Evolutionary conservation across 768 basidiomycete genomes (phyloP).

Genomic region (Lepiota brunneoincarnata): DNA sequence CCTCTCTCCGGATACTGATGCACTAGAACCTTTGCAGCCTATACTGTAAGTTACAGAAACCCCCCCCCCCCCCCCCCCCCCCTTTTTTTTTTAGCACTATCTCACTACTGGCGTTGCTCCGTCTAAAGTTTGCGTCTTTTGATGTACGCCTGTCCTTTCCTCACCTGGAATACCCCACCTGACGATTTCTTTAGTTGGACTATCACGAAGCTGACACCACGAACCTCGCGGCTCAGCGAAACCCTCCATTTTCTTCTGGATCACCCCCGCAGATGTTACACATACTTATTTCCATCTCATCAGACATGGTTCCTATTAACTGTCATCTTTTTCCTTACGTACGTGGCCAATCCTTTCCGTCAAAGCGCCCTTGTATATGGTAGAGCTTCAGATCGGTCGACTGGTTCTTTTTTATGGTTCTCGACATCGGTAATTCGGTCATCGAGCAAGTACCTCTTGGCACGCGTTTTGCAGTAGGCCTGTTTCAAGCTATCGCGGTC

Average conservation of each 20-base stretch:
- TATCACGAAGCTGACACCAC: conserved; percentile 58
- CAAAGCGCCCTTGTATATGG: background rate
- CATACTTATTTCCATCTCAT: conserved; percentile 88
- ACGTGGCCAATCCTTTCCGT: conserved; percentile 18
- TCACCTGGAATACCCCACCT: background rate
- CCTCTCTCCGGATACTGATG: background rate
- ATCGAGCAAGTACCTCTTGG: conserved; percentile 70
- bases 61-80: too few relatives aligned
- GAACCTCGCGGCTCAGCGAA: conserved; percentile 61
- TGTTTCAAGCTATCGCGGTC: conserved; percentile 79
- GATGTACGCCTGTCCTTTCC: conserved; percentile 55
- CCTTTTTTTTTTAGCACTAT: background rate
- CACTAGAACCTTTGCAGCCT: conserved; percentile 45
- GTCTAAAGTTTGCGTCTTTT: conserved; percentile 65
- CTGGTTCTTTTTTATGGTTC: conserved; percentile 86
- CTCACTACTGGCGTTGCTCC: background rate
- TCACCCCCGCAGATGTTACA: conserved; percentile 90
- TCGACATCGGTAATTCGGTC: conserved; percentile 78
- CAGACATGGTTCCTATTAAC: conserved; percentile 90
- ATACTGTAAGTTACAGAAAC: conserved; percentile 63
- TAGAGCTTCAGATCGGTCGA: conserved; percentile 59
- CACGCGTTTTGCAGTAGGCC: conserved; percentile 65
- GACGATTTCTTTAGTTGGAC: conserved; percentile 57
- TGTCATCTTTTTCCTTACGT: conserved; percentile 71
- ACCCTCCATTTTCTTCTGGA: conserved; percentile 91